These are phyloP conservation scores for Chenopodium quinoa DNA, from an alignment of 148 eudicot genomes.

Conservation along the genomic window DNA sequence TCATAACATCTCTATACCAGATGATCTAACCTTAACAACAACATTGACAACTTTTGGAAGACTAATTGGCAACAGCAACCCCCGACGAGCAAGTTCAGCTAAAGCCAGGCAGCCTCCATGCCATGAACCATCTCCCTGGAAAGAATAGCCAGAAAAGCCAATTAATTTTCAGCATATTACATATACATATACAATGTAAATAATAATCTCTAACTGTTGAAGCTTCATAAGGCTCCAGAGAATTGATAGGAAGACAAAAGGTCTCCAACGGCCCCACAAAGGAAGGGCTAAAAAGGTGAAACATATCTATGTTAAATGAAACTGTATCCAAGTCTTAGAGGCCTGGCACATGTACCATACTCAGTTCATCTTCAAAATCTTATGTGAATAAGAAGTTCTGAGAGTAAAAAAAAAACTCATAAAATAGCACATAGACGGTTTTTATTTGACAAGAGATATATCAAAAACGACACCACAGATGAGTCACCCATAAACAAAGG, in stretches of 20 bases:
- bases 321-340: constrained; percentile 1
- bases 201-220: background rate
- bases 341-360: background rate
- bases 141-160: constrained; percentile 11
- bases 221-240: background rate
- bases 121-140: constrained; percentile 99
- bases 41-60: constrained; percentile 95
- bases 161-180: constrained; percentile 4
- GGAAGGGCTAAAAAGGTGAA: background rate
- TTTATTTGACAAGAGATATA: background rate
- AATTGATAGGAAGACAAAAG: constrained; percentile 9
- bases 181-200: constrained; percentile 8
- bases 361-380: background rate
- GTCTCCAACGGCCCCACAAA: constrained; percentile 2
- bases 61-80: constrained; percentile 84
- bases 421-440: background rate
- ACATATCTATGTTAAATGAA: background rate
- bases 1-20: constrained; percentile 7
- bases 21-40: constrained; percentile 66
- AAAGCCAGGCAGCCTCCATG: constrained; percentile 98
- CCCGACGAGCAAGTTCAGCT: constrained; percentile 99
- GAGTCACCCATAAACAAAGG: background rate
- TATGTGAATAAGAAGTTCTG: background rate
- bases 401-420: background rate
- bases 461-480: background rate